Base-by-base conservation (phyloP, 2,329 filamentous ascomycete species). In the Nemania diffusa region DNA sequence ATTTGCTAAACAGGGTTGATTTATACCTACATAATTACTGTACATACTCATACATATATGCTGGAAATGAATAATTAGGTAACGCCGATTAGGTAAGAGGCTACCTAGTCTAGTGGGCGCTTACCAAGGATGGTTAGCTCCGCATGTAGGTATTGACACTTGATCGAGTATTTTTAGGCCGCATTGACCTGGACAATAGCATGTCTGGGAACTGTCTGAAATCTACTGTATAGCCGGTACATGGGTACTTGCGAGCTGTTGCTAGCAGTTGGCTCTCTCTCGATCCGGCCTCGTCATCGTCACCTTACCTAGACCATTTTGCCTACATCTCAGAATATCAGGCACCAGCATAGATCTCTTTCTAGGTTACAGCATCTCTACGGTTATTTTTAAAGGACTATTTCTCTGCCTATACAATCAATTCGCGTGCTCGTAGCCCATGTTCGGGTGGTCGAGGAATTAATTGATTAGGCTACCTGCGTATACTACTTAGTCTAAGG, bases 341-440 rank as follows among this genome's bases (percentile, higher is more conserved):
- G 66, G 66, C 66, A 69, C 58, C 66, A 65, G 42, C 59, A 66
- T 60, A 55, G n/a, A 56, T 64, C 29, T 58, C 40, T 53, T 65
- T 58, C 55, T 27, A 68, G 62, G 59, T 22, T 62, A 42, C 56
- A 29, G 8, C 24, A 56, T 62, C 40, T 60, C 37, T 46, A 24
- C 44, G 22, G 6, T 59, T 9, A 4, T 44, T 22, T 22, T n/a
- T n/a, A 26, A 5, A 37, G 13, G 20, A 9, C 42, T 53, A 24
- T 15, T 46, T 24, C 6, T 53, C 57, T 53, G 17, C 40, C 53
- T 58, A 22, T 50, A 56, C 59, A 56, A 62, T 55, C 56, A 9
- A 46, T 32, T 17, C 32, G 24, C 29, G 34, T 50, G 22, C 37
- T 40, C 3, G 11, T 29, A 42, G 29, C 34, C 40, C 37, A 2